These are phyloP conservation scores for Ophiobolus disseminans DNA, from an alignment of 2,329 filamentous ascomycete species.

Conservation along the genomic window DNA sequence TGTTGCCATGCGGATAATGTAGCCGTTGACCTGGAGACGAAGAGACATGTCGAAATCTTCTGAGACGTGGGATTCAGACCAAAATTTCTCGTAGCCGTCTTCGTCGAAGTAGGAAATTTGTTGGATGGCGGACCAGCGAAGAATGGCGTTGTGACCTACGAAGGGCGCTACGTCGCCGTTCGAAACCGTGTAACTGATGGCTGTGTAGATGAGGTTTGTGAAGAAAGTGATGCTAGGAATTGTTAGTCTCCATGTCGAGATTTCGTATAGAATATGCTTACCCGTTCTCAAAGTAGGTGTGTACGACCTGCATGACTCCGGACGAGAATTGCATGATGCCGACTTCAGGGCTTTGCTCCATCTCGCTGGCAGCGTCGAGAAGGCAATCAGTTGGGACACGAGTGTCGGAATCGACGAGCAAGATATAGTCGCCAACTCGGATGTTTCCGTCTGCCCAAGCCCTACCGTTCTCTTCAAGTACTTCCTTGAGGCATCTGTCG, in stretches of 20 bases:
- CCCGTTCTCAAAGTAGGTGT: slow-evolving; percentile 75
- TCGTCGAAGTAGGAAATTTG: slow-evolving; percentile 57
- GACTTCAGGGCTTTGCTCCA: slow-evolving; percentile 80
- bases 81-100: slow-evolving; percentile 66
- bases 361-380: slow-evolving; percentile 79
- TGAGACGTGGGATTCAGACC: slow-evolving; percentile 78
- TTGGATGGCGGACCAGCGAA: slow-evolving; percentile 72
- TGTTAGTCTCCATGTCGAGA: not conserved
- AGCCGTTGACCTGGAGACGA: slow-evolving; percentile 73
- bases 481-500: slow-evolving; percentile 60
- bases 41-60: slow-evolving; percentile 81
- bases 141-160: slow-evolving; percentile 78
- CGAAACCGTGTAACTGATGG: slow-evolving; percentile 73
- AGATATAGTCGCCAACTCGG: slow-evolving; percentile 82
- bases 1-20: slow-evolving; percentile 71
- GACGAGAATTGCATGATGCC: slow-evolving; percentile 79
- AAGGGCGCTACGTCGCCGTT: slow-evolving; percentile 77
- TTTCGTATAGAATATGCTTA: not conserved
- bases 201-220: slow-evolving; percentile 77
- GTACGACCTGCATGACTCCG: slow-evolving; percentile 73
- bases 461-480: slow-evolving; percentile 71
- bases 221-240: slow-evolving; percentile 71
- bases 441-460: slow-evolving; percentile 83
- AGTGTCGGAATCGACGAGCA: slow-evolving; percentile 60
- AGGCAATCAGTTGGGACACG: slow-evolving; percentile 72